Conservation (phyloP, 208 protist genomes). For the Strigomonas culicis region DNA sequence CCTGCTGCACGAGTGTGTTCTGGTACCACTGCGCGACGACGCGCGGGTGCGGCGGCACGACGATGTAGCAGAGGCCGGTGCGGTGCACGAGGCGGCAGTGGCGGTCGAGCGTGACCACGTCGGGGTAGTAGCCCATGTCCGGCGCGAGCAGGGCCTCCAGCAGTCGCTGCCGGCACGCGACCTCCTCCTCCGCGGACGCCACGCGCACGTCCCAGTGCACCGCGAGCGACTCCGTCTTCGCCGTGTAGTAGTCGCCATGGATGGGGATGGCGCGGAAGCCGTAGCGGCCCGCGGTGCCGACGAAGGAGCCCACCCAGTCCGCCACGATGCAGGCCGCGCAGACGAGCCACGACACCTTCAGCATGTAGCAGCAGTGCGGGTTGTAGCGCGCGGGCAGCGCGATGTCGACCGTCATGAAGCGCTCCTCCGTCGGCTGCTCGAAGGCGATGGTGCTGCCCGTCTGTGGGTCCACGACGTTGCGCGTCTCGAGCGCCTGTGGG, state of each 20-base stretch:
- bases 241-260: conserved; percentile 27
- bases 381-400: conserved; percentile 50
- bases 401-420: conserved; percentile 65
- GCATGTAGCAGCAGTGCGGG: conserved; percentile 50
- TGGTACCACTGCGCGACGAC: conserved; percentile 72
- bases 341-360: conserved; percentile 70
- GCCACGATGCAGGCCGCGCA: conserved; percentile 60
- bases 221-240: conserved; percentile 24
- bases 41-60: conserved; percentile 21
- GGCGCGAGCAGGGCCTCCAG: conserved; percentile 33
- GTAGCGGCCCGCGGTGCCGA: conserved; percentile 55
- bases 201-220: conserved; percentile 45
- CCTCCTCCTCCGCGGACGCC: conserved; percentile 28
- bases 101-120: conserved; percentile 50
- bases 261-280: conserved; percentile 63
- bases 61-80: conserved; percentile 64
- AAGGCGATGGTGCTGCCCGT: conserved; percentile 46
- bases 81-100: conserved; percentile 69
- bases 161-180: conserved; percentile 39
- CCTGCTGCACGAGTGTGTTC: conserved; percentile 54
- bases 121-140: conserved; percentile 56
- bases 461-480: conserved; percentile 41
- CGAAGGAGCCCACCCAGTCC: conserved; percentile 74
- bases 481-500: conserved; percentile 29
- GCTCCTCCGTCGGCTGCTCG: conserved; percentile 40